phyloP scores from a whole-genome alignment of 2,329 filamentous ascomycete genomes.

The Trichoderma koningii region DNA sequence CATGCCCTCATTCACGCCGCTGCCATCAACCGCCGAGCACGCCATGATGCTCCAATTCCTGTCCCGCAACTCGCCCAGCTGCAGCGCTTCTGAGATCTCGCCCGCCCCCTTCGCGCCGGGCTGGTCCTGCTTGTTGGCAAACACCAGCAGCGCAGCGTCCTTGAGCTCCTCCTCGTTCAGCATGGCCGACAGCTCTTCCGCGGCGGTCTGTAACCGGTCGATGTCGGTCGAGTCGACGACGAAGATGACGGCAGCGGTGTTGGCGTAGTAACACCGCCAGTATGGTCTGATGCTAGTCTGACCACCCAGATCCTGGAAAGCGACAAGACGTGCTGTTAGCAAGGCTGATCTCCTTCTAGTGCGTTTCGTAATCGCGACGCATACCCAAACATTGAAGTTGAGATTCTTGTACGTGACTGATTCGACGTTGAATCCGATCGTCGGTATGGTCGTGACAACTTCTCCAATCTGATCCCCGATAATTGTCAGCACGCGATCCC shows the following conservation, averaged over 20 bases:
- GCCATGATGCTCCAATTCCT: constrained; percentile 99
- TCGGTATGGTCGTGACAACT: constrained; percentile 98
- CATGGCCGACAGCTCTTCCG: constrained; percentile 93
- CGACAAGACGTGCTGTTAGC: constrained; percentile 14
- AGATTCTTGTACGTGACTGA: constrained; percentile 98
- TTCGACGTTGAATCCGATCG: constrained; percentile 99
- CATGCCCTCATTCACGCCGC: constrained; percentile 95
- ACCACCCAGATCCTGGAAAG: constrained; percentile 77
- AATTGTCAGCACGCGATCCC: constrained; percentile 7
- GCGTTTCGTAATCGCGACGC: constrained; percentile 35
- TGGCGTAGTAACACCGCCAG: constrained; percentile 99
- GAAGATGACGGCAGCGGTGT: constrained; percentile 97
- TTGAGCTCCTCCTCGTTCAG: constrained; percentile 94
- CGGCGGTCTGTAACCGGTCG: constrained; percentile 86
- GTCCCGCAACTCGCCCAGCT: constrained; percentile 86
- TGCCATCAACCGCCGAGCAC: constrained; percentile 93
- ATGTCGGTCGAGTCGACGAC: constrained; percentile 98
- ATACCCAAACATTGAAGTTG: constrained; percentile 97
- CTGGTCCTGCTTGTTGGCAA: constrained; percentile 99
- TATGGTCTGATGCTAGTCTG: constrained; percentile 99
- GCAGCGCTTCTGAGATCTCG: constrained; percentile 92
- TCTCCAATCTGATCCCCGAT: constrained; percentile 77
- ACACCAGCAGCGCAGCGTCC: constrained; percentile 88
- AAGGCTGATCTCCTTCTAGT: not conserved
- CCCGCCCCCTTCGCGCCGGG: constrained; percentile 94